Percentiles rank a stretch among this genome's conserved stretches.
Evolutionary conservation across 805 yeast genomes (phyloP).

Genomic region (Scheffersomyces stipitis): DNA sequence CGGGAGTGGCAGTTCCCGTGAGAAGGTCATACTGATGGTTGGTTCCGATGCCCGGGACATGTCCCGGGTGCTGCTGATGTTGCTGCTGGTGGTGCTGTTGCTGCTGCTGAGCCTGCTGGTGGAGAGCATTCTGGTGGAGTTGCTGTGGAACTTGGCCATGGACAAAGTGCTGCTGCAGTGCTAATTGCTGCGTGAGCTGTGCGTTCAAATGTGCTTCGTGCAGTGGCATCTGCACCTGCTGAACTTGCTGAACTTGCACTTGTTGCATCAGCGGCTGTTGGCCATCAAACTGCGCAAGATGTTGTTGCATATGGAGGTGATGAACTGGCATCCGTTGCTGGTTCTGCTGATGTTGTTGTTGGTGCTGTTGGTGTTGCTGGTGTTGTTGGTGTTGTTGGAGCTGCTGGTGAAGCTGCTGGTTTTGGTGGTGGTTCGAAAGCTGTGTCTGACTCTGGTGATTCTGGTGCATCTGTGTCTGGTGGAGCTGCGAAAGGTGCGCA

Average conservation of each 20-base stretch:
- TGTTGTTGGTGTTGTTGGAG: not conserved
- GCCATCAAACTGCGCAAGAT: constrained; percentile 9
- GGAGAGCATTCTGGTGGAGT: constrained; percentile 3
- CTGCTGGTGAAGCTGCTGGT: not conserved
- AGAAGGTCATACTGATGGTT: constrained; percentile 9
- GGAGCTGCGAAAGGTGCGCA: too few species aligned
- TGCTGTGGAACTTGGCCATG: constrained; percentile 5
- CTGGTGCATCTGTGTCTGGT: too few species aligned
- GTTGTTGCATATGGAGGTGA: constrained; percentile 12
- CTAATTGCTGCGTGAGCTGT: constrained; percentile 7
- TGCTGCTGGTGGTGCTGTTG: constrained; percentile 4
- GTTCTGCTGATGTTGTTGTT: constrained; percentile 21
- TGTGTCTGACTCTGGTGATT: not conserved
- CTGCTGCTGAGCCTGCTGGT: constrained; percentile 3
- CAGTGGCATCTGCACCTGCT: constrained; percentile 6
- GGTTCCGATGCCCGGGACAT: constrained; percentile 1
- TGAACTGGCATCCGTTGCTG: constrained; percentile 2
- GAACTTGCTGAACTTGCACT: constrained; percentile 6
- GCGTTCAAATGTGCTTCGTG: too few species aligned
- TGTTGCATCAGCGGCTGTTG: constrained; percentile 10
- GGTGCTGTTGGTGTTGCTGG: constrained; percentile 1
- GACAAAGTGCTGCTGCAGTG: constrained; percentile 6
- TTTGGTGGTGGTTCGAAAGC: not conserved
- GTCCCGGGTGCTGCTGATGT: constrained; percentile 1
- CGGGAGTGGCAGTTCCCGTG: constrained; percentile 6